A percentile compares a stretch with the other conserved stretches of the same genome.
Evolutionary conservation across 495 filamentous ascomycete species (phyloP).

Genomic region (Lophiotrema nucula): DNA sequence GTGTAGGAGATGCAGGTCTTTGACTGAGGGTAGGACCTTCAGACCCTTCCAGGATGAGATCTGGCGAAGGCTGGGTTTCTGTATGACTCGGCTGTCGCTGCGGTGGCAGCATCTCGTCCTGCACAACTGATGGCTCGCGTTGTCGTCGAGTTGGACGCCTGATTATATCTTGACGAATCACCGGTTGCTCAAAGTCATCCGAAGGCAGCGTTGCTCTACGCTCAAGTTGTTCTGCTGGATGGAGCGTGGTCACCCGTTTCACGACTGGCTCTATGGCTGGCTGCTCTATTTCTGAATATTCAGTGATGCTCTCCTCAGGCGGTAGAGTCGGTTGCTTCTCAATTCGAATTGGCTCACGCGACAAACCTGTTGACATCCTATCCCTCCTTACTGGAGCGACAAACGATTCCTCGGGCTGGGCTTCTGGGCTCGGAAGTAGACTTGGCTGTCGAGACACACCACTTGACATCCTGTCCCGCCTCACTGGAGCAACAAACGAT

Average conservation of each 20-base stretch:
- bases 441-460: too few relatives aligned
- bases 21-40: too few relatives aligned
- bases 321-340: background rate
- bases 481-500: too few relatives aligned
- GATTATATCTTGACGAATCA: background rate
- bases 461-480: too few relatives aligned
- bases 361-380: too few relatives aligned
- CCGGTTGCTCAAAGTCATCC: background rate
- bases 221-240: background rate
- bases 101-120: background rate
- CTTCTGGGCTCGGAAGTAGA: too few relatives aligned
- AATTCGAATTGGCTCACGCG: too few relatives aligned
- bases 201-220: background rate
- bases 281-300: background rate
- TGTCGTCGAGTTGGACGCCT: background rate
- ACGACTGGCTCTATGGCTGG: background rate
- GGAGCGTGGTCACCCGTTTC: background rate
- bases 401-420: too few relatives aligned
- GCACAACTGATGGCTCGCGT: conserved; percentile 1
- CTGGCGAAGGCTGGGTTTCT: too few relatives aligned
- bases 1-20: too few relatives aligned
- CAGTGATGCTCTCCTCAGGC: background rate
- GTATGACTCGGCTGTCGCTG: background rate
- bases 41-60: too few relatives aligned
- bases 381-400: too few relatives aligned